Percentiles rank a stretch among this genome's conserved stretches.
phyloP scores from a whole-genome alignment of 176 grass and related monocot genomes.

The Carex myosuroides region DNA sequence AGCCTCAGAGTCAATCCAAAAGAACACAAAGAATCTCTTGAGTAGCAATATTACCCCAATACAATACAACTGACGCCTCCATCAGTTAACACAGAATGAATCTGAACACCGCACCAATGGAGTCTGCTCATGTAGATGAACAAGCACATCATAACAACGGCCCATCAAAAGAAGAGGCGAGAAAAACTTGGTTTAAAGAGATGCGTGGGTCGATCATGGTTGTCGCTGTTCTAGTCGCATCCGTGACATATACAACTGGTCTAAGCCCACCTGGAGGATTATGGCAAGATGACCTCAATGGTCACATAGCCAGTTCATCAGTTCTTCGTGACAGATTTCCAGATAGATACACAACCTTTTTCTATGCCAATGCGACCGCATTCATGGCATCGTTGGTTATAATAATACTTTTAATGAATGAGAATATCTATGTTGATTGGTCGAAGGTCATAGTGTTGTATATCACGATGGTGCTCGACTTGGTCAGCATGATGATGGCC shows the following conservation, averaged over 20 bases:
- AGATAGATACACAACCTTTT: too few species aligned
- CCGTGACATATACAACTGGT: constrained; percentile 36
- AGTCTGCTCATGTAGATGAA: too few species aligned
- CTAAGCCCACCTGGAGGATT: constrained; percentile 36
- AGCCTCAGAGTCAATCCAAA: too few species aligned
- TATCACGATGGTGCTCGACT: constrained; percentile 33
- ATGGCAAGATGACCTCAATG: neutral
- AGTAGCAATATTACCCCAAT: too few species aligned
- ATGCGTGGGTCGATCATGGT: constrained; percentile 14
- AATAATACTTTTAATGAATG: constrained; percentile 28
- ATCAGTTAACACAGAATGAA: too few species aligned
- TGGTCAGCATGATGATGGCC: constrained; percentile 46
- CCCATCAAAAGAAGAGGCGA: neutral
- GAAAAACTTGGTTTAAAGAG: neutral
- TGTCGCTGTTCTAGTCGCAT: constrained; percentile 30
- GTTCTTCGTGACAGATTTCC: constrained; percentile 23
- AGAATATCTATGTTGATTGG: neutral
- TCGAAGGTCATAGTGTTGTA: constrained; percentile 25
- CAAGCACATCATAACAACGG: too few species aligned
- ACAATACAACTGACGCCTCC: too few species aligned
- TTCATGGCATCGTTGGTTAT: constrained; percentile 31
- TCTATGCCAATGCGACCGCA: constrained; percentile 13
- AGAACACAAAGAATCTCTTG: too few species aligned
- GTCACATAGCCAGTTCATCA: neutral
- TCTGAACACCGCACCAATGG: too few species aligned